These are phyloP conservation scores for Dioscorea cayenensis DNA, from an alignment of 116 monocot species.

Conservation along the genomic window DNA sequence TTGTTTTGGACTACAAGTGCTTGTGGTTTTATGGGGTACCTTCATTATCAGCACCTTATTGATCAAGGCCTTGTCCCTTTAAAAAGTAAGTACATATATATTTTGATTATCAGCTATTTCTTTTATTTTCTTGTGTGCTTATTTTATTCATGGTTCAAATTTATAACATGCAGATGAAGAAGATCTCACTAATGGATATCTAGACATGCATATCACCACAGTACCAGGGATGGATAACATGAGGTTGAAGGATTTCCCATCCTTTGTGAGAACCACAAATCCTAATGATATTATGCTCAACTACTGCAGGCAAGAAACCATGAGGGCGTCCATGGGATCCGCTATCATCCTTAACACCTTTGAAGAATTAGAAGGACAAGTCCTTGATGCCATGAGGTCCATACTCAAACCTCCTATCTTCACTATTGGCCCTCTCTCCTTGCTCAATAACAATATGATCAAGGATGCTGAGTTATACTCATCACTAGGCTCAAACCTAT, in stretches of 20 bases:
- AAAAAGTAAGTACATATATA: not conserved
- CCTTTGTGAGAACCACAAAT: slow-evolving; percentile 21
- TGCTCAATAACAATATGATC: not conserved
- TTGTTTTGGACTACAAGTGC: slow-evolving; percentile 10
- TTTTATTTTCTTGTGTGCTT: not conserved
- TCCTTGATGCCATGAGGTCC: slow-evolving; percentile 15
- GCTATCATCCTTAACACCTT: slow-evolving; percentile 30
- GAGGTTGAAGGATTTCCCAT: slow-evolving; percentile 23
- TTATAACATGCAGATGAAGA: slow-evolving; percentile 6
- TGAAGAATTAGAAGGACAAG: slow-evolving; percentile 8
- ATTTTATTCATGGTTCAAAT: not conserved
- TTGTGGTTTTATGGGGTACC: slow-evolving; percentile 4
- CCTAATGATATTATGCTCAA: slow-evolving; percentile 16
- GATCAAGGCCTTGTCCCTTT: slow-evolving; percentile 2
- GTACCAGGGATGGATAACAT: slow-evolving; percentile 28
- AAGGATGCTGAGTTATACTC: not conserved
- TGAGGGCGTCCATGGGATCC: not conserved
- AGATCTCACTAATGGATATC: slow-evolving; percentile 22
- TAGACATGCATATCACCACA: slow-evolving; percentile 26
- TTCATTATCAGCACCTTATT: slow-evolving; percentile 5
- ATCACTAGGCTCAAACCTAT: not conserved
- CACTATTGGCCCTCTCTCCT: slow-evolving; percentile 2
- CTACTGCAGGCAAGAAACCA: not conserved
- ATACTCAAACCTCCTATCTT: slow-evolving; percentile 5
- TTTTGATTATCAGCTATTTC: not conserved